Evolutionary conservation across 2,329 filamentous ascomycete genomes (phyloP), one percentile per base, ranked within the genome.

Genomic region (Cladosporium velox): DNA sequence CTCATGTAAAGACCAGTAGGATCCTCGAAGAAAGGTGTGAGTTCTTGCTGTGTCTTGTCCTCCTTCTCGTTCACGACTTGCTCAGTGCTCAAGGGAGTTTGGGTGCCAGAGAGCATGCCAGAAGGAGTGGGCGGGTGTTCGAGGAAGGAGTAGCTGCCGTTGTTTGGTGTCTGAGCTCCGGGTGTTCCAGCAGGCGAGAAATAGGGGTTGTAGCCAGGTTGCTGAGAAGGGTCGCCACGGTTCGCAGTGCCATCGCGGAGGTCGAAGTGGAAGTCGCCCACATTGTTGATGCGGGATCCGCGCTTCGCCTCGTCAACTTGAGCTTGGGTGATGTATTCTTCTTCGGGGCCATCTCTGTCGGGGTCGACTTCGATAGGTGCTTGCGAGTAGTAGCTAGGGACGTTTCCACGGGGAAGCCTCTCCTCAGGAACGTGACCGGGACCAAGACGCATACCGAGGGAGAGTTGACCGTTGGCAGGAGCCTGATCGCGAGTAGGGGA

Each of bases 11-110:
- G 81, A 35, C 87, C 87, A 38, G 82, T 86, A 57, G 84, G 83
- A 72, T 90, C 88, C 6, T 85, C 89, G 77, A 90, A 90, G 78
- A 87, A 88, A 2, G 87, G 88, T 70, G 88, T 87, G 0, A 90
- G 86, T 65, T 89, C 87, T 72, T 90, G 88, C 18, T 89, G 41
- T 74, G 79, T 81, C 67, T 80, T 80, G 69, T 86, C 87, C 73
- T 87, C 90, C 73, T 87, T 87, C 66, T 86, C 86, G 26, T 87
- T 85, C 30, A 88, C 81, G 35, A 90, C 82, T 3, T 81, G 81
- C 65, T 87, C 80, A 6, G 88, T 79, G 32, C 85, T 87, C 24
- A 89, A 79, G 4, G 73, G 74, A 0, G 72, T 74, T 59, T 73
- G 72, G 5, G 72, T 70, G 6, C 66, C 63, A 49, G 58, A 63